These are phyloP conservation scores for Populus pruinosa DNA, from an alignment of 345 rosid species.

Conservation along the genomic window DNA sequence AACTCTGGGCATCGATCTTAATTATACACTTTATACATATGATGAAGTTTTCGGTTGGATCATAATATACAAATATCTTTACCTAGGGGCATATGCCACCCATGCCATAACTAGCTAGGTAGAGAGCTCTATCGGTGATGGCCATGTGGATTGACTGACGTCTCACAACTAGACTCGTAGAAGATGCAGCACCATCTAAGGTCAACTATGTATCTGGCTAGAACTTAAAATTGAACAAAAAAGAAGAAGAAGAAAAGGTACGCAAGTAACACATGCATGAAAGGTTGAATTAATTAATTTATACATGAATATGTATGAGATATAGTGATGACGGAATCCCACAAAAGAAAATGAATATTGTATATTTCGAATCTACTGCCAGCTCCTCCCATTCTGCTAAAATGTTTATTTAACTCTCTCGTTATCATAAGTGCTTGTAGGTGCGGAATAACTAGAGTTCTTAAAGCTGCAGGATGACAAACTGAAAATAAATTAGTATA, in stretches of 20 bases:
- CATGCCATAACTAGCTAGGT: neutral
- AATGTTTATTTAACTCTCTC: too few species aligned
- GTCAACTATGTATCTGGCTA: neutral
- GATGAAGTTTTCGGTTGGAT: neutral
- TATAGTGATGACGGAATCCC: too few species aligned
- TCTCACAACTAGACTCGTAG: neutral
- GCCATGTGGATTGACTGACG: neutral
- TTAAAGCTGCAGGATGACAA: too few species aligned
- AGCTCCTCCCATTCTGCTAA: too few species aligned
- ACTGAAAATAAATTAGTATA: too few species aligned
- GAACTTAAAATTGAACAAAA: neutral
- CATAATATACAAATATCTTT: neutral
- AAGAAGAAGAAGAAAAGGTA: too few species aligned
- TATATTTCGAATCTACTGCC: too few species aligned
- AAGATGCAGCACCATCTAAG: neutral
- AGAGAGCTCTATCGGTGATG: neutral
- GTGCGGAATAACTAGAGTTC: too few species aligned
- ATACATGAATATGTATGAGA: too few species aligned
- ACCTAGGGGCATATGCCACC: neutral
- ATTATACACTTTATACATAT: neutral
- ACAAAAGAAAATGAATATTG: too few species aligned
- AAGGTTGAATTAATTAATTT: neutral
- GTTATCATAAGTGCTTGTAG: too few species aligned
- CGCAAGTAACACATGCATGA: neutral
- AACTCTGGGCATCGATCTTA: neutral